These are phyloP conservation scores for Trichoderma sp. DNA, from an alignment of 2,329 filamentous ascomycete species.

Conservation along the genomic window DNA sequence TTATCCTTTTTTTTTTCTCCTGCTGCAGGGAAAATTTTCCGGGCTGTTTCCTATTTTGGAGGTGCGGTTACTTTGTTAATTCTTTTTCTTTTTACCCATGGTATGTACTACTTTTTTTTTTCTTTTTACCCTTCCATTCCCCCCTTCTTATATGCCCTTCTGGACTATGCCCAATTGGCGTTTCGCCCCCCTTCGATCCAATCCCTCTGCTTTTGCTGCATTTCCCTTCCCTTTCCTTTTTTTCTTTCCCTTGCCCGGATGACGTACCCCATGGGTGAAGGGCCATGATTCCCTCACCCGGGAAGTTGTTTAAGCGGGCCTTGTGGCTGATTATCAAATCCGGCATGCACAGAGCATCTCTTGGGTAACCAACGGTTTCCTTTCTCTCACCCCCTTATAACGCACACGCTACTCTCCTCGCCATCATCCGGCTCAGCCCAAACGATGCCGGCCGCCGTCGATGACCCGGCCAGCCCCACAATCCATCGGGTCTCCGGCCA, in stretches of 20 bases:
- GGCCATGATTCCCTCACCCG: background rate
- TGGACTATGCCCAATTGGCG: slow-evolving; percentile 3
- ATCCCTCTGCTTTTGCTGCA: background rate
- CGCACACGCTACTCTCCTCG: slow-evolving; percentile 6
- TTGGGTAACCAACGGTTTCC: slow-evolving; percentile 12
- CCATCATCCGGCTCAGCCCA: slow-evolving; percentile 27
- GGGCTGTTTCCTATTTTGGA: slow-evolving; percentile 3
- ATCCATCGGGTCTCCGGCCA: slow-evolving; percentile 70
- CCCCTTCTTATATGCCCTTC: background rate
- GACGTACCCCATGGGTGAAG: slow-evolving; percentile 9
- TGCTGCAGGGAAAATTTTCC: slow-evolving; percentile 3
- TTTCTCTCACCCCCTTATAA: slow-evolving; percentile 3
- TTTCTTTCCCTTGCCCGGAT: background rate
- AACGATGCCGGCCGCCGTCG: slow-evolving; percentile 74
- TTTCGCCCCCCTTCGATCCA: background rate
- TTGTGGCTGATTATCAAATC: slow-evolving; percentile 19
- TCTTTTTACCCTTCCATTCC: background rate
- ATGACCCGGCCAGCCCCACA: slow-evolving; percentile 71
- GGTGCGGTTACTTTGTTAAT: background rate
- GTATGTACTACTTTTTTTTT: slow-evolving; percentile 5
- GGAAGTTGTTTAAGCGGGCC: slow-evolving; percentile 18
- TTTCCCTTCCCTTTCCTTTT: background rate
- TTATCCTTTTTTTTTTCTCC: background rate
- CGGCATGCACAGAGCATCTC: slow-evolving; percentile 18
- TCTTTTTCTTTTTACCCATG: background rate